These are phyloP conservation scores for Aspergillus candidus DNA, from an alignment of 2,329 filamentous ascomycete species.

Conservation along the genomic window DNA sequence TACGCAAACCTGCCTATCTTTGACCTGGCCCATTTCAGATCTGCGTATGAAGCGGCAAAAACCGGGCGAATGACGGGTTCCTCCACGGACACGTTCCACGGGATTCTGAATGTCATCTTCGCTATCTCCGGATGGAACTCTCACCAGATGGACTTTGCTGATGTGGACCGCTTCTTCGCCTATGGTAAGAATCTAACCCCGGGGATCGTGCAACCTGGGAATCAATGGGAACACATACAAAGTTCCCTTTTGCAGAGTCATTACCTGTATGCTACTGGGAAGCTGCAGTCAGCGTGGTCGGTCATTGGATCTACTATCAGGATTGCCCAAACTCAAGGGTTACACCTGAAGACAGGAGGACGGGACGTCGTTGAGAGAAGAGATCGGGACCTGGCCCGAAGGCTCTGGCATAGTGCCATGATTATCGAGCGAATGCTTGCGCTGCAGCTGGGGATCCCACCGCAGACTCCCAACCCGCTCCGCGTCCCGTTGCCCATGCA, in stretches of 20 bases:
- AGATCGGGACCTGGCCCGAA: conserved; percentile 16
- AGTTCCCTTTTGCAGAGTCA: conserved; percentile 17
- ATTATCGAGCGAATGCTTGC: conserved; percentile 21
- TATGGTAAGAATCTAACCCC: conserved; percentile 14
- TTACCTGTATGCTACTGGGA: conserved; percentile 18
- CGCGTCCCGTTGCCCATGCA: conserved; percentile 18
- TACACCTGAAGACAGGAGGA: conserved; percentile 14
- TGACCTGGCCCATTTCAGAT: conserved; percentile 12
- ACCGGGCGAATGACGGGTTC: conserved; percentile 1
- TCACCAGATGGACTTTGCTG: conserved; percentile 2
- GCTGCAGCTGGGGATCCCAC: conserved; percentile 14
- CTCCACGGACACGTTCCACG: conserved; percentile 11
- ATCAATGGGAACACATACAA: conserved; percentile 13
- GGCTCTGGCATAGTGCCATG: conserved; percentile 23
- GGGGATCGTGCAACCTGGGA: conserved; percentile 8
- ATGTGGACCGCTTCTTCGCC: conserved; percentile 13
- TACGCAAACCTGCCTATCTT: conserved; percentile 23
- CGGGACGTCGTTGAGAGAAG: conserved; percentile 10
- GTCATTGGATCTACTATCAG: conserved; percentile 18
- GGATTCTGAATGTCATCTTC: conserved; percentile 17
- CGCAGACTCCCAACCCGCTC: conserved; percentile 13
- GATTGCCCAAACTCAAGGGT: conserved; percentile 14
- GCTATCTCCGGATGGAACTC: conserved; percentile 13
- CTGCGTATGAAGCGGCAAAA: conserved; percentile 11
- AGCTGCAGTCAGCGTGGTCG: conserved; percentile 17